Evolutionary conservation across 129 eudicot genomes (phyloP), one percentile per base, ranked within the genome.

Genomic region (Saussurea involucrata): DNA sequence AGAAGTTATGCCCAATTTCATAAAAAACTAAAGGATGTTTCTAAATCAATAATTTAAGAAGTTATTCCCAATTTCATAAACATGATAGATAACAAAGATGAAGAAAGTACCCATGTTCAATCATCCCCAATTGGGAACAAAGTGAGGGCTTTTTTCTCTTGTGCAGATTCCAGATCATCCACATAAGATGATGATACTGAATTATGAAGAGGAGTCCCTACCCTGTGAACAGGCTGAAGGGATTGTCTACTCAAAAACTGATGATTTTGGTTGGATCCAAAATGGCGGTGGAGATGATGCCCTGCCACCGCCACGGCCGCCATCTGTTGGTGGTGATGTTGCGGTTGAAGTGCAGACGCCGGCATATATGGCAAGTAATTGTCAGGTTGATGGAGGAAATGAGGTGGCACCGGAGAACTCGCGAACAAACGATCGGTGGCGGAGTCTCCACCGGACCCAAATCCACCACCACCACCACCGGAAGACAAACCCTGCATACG

Each of bases 331-430:
- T 87, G 96, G 53, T 89, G 90, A 31, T 85, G 89, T 64, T 85
- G 96, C 82, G 76, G 87, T 63, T 71, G 84, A 71, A 84, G 70
- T 9, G 78, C 87, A 28, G 88, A 78, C 77, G 76, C 90, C 15
- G 88, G 92, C 87, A 89, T 81, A 82, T 78, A 88, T 7, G 91
- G 96, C 82, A 88, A 17, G 69, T 67, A 87, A 78, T 78, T 86
- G 3, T 91, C 97, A 6, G 82, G 74, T 17, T 76, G 91, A 22
- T 90, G 90, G 64, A 95, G 76, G 42, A 95, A 95, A 86, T 95
- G 97, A 0, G 99, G 81, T 15, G 99, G 99, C 24, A 95, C 99
- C 5, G 99, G 99, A 0, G 94, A 86, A 65, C 99, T 95, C 0
- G 99, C 99, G 25, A 95, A 95, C 84, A 95, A 79, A 27, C 78